These are phyloP conservation scores for Trichoderma asperelloides DNA, from an alignment of 495 filamentous ascomycete species.

Conservation along the genomic window DNA sequence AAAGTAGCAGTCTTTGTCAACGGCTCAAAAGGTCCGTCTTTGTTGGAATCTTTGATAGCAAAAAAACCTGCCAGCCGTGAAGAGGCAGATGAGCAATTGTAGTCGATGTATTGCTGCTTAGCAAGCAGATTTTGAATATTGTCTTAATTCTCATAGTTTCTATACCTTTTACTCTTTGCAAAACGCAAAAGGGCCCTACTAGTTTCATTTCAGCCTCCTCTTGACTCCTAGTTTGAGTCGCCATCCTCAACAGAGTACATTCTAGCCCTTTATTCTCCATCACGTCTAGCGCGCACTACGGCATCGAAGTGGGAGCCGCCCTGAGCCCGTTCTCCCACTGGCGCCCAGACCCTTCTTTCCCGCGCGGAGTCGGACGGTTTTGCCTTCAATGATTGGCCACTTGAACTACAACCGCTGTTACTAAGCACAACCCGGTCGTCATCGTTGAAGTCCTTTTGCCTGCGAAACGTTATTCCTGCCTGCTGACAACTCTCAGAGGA, in stretches of 20 bases:
- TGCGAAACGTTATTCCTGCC: not conserved
- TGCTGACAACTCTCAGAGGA: not conserved
- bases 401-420: not conserved
- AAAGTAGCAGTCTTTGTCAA: slow-evolving; percentile 23
- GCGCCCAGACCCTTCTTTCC: not conserved
- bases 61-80: no score
- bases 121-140: no score
- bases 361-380: not conserved
- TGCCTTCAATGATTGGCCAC: not conserved
- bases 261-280: not conserved
- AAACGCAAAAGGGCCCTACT: no score
- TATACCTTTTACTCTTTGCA: no score
- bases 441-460: not conserved
- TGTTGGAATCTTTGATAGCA: no score
- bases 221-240: no score
- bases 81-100: no score
- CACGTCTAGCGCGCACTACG: not conserved
- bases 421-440: not conserved
- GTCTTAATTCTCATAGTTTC: no score
- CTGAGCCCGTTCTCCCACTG: not conserved
- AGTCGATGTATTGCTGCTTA: no score
- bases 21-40: no score
- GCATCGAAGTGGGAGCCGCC: not conserved
- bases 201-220: no score
- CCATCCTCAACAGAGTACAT: not conserved